Evolutionary conservation across 306 rosid genomes (phyloP), one percentile per base, ranked within the genome.

Genomic region (Quercus alba): DNA sequence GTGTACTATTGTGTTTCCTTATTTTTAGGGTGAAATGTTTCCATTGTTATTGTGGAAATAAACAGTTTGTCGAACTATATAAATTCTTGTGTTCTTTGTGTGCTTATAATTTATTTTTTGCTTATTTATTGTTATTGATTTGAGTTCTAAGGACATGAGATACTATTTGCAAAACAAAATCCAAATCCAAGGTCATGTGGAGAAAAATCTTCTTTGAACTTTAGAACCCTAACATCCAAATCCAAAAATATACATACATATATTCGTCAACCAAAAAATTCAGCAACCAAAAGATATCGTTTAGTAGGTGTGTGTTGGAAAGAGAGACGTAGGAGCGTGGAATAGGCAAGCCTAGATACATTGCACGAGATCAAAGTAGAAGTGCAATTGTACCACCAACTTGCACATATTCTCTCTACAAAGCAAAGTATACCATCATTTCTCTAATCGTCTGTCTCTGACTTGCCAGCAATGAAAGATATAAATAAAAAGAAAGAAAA

Each of bases 381-480:
- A 15, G 14, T 28, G 62, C 21, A 5, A 26, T 1, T 52, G 76
- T 7, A 17, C 76, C 49, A 8, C 76, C 63, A 17, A 73, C 63
- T 54, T 52, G 46, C 76, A 54, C 44, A 28, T 49, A 71, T 49
- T 46, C 56, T 49, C 57, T 28, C 12, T 25, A 3, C 23, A 25
- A 49, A 31, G 28, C 54, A 33, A 35, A 30, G 73, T 12, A 72
- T 23, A 33, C 26, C 51, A 28, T 73, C n/a, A 21, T 61, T 7
- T 14, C 13, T 49, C 31, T 1, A 21, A 44, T 59, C 38, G 9
- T 59, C 20, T 78, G 75, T 80, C 82, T 61, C 87, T 79, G 72
- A 72, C 77, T 46, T 73, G 76, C 78, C 86, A 61, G 71, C 82
- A 56, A 79, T 62, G 12, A 55, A 21, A 49, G 72, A 73, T 72